Evolutionary conservation across 139 green algal genomes (phyloP), one percentile per base, ranked within the genome.

Genomic region (Chloropicon primus): DNA sequence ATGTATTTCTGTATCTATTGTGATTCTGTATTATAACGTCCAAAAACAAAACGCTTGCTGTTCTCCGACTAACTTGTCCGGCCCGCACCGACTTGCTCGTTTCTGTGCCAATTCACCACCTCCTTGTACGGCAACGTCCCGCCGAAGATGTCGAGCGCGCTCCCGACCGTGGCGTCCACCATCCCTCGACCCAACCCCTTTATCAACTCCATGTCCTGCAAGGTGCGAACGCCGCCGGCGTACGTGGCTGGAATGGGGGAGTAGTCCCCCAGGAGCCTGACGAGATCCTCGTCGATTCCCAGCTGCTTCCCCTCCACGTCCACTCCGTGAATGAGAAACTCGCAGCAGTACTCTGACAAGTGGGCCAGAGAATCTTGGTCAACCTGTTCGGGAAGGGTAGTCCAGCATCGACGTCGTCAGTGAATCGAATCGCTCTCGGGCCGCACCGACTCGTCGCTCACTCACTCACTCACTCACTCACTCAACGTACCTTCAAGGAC

Each of bases 271-370:
- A 97, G 86, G 77, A 94, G 83, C 25, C 81, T n/a, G 28, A 99
- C 93, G 25, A 99, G 89, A 76, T 95, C 87, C 41, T 95, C 91
- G 78, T 99, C 95, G 24, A 99, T 93, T 25, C 95, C 95, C 71
- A 96, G 84, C 86, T 96, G 89, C 91, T 92, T 97, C 77, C 95
- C 95, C 85, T 99, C 95, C 54, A 98, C 93, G 79, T 99, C 95
- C 26, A 99, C 95, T 0, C 92, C 95, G 83, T 99, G 95, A 27
- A 88, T 95, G 78, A 99, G 83, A 76, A 99, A 97, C 88, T 99
- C 95, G 74, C 92, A 89, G 78, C 91, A 96, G 76, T 78, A 90
- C 25, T 80, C 62, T 0, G 91, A 87, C 26, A 99, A 87, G 1
- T 79, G 0, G 0, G 23, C 83, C 27, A 99, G 81, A 1, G 84